phyloP scores from a whole-genome alignment of 805 yeast genomes.

The Spathaspora passalidarum region DNA sequence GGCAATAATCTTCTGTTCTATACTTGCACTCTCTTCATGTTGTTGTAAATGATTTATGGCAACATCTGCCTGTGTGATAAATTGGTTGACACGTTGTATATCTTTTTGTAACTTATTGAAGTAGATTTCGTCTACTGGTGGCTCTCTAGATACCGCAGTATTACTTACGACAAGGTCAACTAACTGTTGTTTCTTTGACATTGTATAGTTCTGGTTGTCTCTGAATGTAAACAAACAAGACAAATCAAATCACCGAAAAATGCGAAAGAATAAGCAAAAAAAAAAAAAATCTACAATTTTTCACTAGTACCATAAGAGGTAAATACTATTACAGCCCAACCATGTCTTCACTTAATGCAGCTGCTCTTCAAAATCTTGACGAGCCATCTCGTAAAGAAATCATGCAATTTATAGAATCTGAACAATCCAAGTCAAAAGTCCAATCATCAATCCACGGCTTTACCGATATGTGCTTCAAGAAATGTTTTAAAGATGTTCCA shows the following conservation, averaged over 20 bases:
- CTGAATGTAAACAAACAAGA: neutral
- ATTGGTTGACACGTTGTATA: constrained; percentile 15
- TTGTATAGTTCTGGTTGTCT: neutral
- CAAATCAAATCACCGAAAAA: neutral
- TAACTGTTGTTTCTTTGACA: neutral
- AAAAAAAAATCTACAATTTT: neutral
- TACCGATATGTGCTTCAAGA: constrained; percentile 88
- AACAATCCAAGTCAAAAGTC: constrained; percentile 82
- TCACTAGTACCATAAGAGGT: neutral
- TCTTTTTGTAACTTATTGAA: constrained; percentile 16
- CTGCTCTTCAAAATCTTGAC: constrained; percentile 46
- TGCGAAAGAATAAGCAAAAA: neutral
- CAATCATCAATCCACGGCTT: constrained; percentile 83
- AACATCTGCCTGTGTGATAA: constrained; percentile 19
- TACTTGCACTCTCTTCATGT: constrained; percentile 1
- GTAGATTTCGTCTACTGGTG: constrained; percentile 13
- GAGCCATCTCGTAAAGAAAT: constrained; percentile 73
- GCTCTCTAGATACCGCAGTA: neutral
- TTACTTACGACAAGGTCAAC: neutral
- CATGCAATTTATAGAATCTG: constrained; percentile 71
- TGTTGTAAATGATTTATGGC: constrained; percentile 14
- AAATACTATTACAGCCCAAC: neutral
- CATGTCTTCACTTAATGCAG: constrained; percentile 36
- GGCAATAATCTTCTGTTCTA: constrained; percentile 17
- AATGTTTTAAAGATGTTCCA: constrained; percentile 57